Conservation (phyloP, 2,329 filamentous ascomycete genomes). For the Cercospora janseana region DNA sequence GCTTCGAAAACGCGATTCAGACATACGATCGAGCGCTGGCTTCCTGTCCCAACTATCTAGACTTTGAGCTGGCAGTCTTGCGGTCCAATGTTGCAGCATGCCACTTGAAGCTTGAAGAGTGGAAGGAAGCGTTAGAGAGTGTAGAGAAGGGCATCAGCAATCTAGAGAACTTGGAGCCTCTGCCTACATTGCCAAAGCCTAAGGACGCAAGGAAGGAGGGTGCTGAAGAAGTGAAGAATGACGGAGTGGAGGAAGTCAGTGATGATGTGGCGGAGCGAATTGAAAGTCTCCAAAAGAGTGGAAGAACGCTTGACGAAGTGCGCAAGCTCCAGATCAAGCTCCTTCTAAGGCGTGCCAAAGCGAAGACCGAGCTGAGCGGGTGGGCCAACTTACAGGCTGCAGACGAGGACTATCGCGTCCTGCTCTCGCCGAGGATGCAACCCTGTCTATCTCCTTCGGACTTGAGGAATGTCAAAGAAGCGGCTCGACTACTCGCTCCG, state of each 20-base stretch:
- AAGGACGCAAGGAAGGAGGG: conserved; percentile 27
- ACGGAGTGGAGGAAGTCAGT: conserved; percentile 53
- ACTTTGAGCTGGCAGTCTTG: conserved; percentile 84
- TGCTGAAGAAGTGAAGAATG: conserved; percentile 34
- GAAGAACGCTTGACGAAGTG: conserved; percentile 60
- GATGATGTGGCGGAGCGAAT: conserved; percentile 45
- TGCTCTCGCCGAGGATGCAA: conserved; percentile 52
- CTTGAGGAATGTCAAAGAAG: conserved; percentile 62
- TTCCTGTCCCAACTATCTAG: conserved; percentile 77
- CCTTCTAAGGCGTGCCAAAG: conserved; percentile 74
- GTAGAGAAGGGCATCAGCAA: conserved; percentile 71
- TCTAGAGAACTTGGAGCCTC: conserved; percentile 61
- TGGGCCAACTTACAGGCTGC: conserved; percentile 81
- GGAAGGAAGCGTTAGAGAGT: conserved; percentile 75
- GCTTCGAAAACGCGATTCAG: conserved; percentile 74
- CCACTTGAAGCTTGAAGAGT: conserved; percentile 78
- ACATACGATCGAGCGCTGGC: conserved; percentile 78
- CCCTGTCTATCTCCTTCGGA: conserved; percentile 65
- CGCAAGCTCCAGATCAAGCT: conserved; percentile 78
- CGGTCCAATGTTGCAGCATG: conserved; percentile 88
- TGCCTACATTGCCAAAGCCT: conserved; percentile 35
- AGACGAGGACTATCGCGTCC: conserved; percentile 72
- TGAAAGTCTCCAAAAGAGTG: conserved; percentile 43
- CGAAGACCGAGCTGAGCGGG: conserved; percentile 66
- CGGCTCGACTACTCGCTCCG: conserved; percentile 65